phyloP scores from a whole-genome alignment of 2,329 filamentous ascomycete genomes.

The Verticillium albo-atrum region DNA sequence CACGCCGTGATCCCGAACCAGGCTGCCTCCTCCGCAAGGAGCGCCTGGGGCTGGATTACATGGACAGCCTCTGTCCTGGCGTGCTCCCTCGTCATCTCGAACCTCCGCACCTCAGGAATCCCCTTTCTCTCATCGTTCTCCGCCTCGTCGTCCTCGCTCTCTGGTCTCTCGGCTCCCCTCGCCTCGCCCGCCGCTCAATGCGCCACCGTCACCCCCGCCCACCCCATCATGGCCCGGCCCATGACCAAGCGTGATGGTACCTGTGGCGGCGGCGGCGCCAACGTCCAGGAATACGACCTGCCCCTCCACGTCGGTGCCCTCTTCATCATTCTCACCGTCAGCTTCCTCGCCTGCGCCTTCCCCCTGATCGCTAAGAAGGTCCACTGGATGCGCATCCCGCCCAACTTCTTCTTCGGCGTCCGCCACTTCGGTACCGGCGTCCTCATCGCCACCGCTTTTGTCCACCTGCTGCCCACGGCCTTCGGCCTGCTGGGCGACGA shows the following conservation, averaged over 20 bases:
- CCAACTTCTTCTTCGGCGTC: constrained; percentile 50
- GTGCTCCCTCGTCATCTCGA: constrained; percentile 24
- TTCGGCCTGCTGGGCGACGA: constrained; percentile 59
- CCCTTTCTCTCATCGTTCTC: neutral
- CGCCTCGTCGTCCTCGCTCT: neutral
- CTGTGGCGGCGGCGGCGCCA: constrained; percentile 22
- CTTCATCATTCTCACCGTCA: constrained; percentile 41
- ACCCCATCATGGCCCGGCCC: constrained; percentile 3
- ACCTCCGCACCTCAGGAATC: constrained; percentile 10
- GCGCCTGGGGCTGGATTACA: constrained; percentile 32
- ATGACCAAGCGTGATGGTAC: constrained; percentile 6
- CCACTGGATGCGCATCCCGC: constrained; percentile 49
- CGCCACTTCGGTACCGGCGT: constrained; percentile 77
- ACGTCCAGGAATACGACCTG: constrained; percentile 44
- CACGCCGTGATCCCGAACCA: constrained; percentile 21
- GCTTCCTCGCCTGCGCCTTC: constrained; percentile 45
- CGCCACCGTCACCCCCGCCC: neutral
- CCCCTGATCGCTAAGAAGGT: constrained; percentile 50
- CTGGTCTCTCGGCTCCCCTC: neutral
- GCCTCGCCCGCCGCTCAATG: neutral
- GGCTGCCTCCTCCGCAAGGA: constrained; percentile 19
- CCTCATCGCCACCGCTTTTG: constrained; percentile 70
- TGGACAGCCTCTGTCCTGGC: constrained; percentile 38
- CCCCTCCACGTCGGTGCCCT: constrained; percentile 55
- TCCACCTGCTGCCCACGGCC: constrained; percentile 66